Evolutionary conservation across 2,329 filamentous ascomycete species (phyloP), one percentile per base, ranked within the genome.

Genomic region (Fusarium palustre): DNA sequence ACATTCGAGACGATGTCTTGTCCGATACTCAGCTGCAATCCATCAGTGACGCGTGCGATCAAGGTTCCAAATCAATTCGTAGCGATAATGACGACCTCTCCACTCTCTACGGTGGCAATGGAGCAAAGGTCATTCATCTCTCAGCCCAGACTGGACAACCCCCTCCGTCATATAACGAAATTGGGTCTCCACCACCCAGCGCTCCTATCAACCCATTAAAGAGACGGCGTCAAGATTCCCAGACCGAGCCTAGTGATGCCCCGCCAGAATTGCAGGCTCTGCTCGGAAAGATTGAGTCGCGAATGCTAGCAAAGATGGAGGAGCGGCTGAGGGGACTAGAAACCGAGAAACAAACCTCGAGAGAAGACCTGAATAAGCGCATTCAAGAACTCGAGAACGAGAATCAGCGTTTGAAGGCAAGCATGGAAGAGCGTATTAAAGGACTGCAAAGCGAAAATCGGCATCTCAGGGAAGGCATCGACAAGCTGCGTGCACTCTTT

Each of bases 71-170:
- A 7, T 30, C 39, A 41, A 15, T 39, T 31, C 28, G 20, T n/a
- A 22, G 39, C 10, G 24, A 46, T 20, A 20, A 24, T 3, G 12
- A 34, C 24, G 22, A 38, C 12, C 42, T 66, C 18, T 24, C 34
- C 15, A 64, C 55, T 22, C 54, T 64, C 25, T 66, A 64, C 20
- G 41, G 49, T 25, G 59, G 63, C 15, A 31, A 31, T 5, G 59
- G 63, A n/a, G 63, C 63, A 49, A 66, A 63, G 39, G 11, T 63
- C 4, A 30, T 63, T 12, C 25, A 7, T 38, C 28, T 66, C 12
- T 41, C 55, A 5, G 24, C 31, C 15, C 22, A 41, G 42, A 46
- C 43, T n/a, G 28, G 28, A 33, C 42, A 47, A 22, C 36, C 12
- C 3, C 42, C 50, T 22, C 50, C 57, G 9, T 22, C 56, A 3